Percentiles rank a stretch among this genome's conserved stretches.
phyloP scores from a whole-genome alignment of 768 basidiomycete species.

The Leccinum rimulosum region DNA sequence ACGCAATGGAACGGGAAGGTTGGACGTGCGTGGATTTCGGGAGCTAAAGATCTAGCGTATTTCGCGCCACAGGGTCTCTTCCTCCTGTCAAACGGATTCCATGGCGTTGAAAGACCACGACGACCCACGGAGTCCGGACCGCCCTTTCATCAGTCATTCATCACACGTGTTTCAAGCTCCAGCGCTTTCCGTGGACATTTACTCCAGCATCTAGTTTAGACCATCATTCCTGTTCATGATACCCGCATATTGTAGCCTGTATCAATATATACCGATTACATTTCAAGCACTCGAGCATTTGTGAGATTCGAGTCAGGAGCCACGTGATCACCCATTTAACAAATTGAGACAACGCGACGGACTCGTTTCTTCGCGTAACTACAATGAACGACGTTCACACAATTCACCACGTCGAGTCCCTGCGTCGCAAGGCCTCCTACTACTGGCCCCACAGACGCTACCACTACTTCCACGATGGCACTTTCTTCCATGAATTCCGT shows the following conservation, averaged over 20 bases:
- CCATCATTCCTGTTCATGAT: conserved; percentile 22
- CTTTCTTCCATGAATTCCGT: conserved; percentile 16
- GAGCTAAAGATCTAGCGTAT: conserved; percentile 63
- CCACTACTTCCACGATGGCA: conserved; percentile 9
- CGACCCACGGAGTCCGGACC: conserved; percentile 1
- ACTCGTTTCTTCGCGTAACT: background rate
- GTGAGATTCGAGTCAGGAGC: too few species aligned
- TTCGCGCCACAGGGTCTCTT: background rate
- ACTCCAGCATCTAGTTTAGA: conserved; percentile 29
- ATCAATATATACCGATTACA: conserved; percentile 28
- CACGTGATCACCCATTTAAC: conserved; percentile 15
- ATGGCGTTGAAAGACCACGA: conserved; percentile 15
- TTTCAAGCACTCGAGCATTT: background rate
- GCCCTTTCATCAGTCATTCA: conserved; percentile 8
- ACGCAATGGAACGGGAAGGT: conserved; percentile 65
- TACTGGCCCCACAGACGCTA: conserved; percentile 24
- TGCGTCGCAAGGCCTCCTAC: conserved; percentile 21
- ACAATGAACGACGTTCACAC: conserved; percentile 11
- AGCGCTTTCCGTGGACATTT: conserved; percentile 19
- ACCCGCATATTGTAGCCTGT: conserved; percentile 28
- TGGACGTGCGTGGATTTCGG: conserved; percentile 76
- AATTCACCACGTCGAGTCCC: conserved; percentile 29
- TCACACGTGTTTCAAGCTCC: conserved; percentile 5
- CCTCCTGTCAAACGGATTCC: background rate
- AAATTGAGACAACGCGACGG: background rate